Percentiles rank a stretch among this genome's conserved stretches.
Evolutionary conservation across 768 basidiomycete species (phyloP).

Genomic region (Tulasnella sp.): DNA sequence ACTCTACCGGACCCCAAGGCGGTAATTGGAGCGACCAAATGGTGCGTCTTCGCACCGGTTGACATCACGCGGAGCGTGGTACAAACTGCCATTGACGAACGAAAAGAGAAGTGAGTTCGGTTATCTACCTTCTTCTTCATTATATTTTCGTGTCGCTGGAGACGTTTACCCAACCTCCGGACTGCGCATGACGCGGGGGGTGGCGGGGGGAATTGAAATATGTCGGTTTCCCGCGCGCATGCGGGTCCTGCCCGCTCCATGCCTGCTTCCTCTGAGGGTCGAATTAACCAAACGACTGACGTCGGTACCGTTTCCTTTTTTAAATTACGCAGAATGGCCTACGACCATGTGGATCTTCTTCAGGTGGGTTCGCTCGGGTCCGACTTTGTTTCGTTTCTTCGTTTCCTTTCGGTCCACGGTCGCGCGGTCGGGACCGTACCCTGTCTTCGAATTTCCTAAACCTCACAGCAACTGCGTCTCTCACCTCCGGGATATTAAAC

Average conservation of each 20-base stretch:
- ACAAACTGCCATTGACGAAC: conserved; percentile 56
- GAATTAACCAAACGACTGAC: background rate
- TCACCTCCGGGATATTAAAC: background rate
- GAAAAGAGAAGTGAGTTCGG: conserved; percentile 28
- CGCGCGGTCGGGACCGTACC: background rate
- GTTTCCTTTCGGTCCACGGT: too few relatives aligned
- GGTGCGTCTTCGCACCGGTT: conserved; percentile 64
- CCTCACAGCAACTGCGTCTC: conserved; percentile 4
- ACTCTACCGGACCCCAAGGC: conserved; percentile 36
- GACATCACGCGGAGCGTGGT: conserved; percentile 49
- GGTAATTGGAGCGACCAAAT: conserved; percentile 73
- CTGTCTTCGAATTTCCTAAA: conserved; percentile 9
- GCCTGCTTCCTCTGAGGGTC: background rate
- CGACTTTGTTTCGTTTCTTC: too few relatives aligned
- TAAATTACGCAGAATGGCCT: conserved; percentile 6
- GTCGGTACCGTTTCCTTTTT: background rate
- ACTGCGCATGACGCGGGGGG: background rate
- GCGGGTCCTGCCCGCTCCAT: background rate
- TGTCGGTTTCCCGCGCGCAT: background rate
- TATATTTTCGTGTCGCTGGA: background rate
- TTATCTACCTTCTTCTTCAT: background rate
- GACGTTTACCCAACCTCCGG: background rate
- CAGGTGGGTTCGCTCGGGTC: conserved; percentile 43
- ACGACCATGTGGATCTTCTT: conserved; percentile 50
- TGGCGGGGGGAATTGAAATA: background rate